Percentiles rank a stretch among this genome's conserved stretches.
phyloP scores from a whole-genome alignment of 129 eudicot species.

The Heracleum sosnowskyi region DNA sequence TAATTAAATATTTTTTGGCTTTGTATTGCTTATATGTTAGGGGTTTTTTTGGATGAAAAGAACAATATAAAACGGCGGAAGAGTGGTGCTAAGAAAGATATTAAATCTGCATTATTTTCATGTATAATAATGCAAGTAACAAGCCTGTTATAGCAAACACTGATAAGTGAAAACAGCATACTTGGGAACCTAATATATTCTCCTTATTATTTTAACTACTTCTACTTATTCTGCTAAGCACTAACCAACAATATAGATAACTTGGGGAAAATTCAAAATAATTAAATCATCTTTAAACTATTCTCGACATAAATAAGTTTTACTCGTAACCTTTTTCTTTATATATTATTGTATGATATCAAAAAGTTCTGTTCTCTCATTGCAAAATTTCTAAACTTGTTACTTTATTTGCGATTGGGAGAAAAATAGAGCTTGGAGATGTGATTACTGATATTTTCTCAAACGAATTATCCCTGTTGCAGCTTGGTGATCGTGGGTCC shows the following conservation, averaged over 20 bases:
- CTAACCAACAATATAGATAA: neutral
- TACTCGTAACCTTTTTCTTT: neutral
- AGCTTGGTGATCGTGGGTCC: constrained; percentile 88
- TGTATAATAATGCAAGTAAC: neutral
- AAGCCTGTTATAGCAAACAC: neutral
- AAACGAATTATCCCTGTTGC: constrained; percentile 17
- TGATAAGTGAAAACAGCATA: neutral
- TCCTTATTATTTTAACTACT: neutral
- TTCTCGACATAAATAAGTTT: neutral
- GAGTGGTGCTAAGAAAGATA: neutral
- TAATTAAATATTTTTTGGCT: neutral
- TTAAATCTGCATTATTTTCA: neutral
- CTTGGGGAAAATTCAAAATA: neutral
- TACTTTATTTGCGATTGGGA: neutral
- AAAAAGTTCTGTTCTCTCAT: neutral
- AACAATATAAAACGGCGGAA: neutral
- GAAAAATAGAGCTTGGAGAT: neutral
- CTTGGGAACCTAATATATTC: neutral
- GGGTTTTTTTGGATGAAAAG: too few relatives aligned
- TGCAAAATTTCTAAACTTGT: neutral
- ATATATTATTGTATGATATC: neutral
- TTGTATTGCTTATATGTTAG: neutral
- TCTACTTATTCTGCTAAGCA: neutral
- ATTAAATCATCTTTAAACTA: neutral
- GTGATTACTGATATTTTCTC: neutral